These are phyloP conservation scores for Solanum corneliomulleri DNA, from an alignment of 257 asterid species.

Conservation along the genomic window DNA sequence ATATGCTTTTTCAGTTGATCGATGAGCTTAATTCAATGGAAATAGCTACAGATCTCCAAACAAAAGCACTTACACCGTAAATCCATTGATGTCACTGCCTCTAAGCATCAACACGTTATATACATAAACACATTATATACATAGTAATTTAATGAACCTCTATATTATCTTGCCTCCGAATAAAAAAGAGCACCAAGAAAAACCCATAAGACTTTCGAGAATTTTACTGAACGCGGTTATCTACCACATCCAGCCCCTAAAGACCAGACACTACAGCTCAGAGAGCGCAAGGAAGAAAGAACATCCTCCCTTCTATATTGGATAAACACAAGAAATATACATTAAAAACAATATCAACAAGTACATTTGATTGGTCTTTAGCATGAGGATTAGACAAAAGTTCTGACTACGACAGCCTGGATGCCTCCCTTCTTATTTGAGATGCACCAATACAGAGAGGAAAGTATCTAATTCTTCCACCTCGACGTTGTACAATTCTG, in stretches of 20 bases:
- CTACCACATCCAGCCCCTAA: background rate
- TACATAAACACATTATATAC: background rate
- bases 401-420: background rate
- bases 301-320: background rate
- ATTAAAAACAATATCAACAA: background rate
- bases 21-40: background rate
- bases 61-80: background rate
- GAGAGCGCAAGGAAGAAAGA: too few species aligned
- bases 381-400: background rate
- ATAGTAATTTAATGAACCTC: background rate
- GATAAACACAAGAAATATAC: background rate
- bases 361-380: background rate
- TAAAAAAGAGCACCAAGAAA: background rate
- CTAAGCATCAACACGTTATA: background rate
- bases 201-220: background rate
- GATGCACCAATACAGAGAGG: background rate
- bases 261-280: background rate
- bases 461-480: background rate
- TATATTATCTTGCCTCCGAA: background rate
- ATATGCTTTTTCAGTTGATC: background rate
- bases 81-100: background rate
- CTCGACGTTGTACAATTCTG: background rate
- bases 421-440: background rate
- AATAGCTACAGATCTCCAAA: background rate
- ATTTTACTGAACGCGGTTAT: background rate